Base-by-base conservation (phyloP, 148 eudicot species). In the Camellia lanceoleosa region DNA sequence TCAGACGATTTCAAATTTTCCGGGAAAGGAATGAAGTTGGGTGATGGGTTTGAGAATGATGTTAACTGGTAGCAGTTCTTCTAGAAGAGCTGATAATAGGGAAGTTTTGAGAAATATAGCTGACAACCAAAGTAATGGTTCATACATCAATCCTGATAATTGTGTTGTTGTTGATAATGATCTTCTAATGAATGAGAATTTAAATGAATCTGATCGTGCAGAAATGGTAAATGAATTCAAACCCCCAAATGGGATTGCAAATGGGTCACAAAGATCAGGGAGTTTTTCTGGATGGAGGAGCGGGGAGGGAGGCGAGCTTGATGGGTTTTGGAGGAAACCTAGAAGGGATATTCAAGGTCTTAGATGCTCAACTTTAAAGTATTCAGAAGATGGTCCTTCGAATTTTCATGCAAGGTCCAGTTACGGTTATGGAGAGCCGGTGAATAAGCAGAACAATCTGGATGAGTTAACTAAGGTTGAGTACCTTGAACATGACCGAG, bases 381-480 rank as follows among this genome's bases (percentile, higher is more conserved):
- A 89, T 71, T 75, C 73, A 5, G 91, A 86, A 42, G 94, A 86
- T 61, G 91, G 87, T n/a, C 86, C 91, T 3, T 89, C 91, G 4
- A 85, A 81, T 47, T 76, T 75, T 61, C 16, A 74, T 11, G 73
- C 76, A 52, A 74, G 69, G 12, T 61, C 83, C 59, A 63, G 69
- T 55, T 79, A 83, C 82, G 87, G 68, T 74, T 58, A 82, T 75
- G 81, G 71, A 54, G 80, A 80, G 46, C 74, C 65, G 12, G 61
- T 78, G 78, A 62, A 74, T 71, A 81, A 85, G 68, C 84, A 70
- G 79, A 81, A 78, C 80, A 84, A 73, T 47, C 74, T 69, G 16
- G 30, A 82, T 82, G 86, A 86, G 79, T 82, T 55, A 61, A 81
- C 74, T 78, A 83, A 88, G 80, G 84, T 81, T 77, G 93, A 86